Evolutionary conservation across 805 yeast genomes (phyloP).

Genomic region (Kodamaea restingae): DNA sequence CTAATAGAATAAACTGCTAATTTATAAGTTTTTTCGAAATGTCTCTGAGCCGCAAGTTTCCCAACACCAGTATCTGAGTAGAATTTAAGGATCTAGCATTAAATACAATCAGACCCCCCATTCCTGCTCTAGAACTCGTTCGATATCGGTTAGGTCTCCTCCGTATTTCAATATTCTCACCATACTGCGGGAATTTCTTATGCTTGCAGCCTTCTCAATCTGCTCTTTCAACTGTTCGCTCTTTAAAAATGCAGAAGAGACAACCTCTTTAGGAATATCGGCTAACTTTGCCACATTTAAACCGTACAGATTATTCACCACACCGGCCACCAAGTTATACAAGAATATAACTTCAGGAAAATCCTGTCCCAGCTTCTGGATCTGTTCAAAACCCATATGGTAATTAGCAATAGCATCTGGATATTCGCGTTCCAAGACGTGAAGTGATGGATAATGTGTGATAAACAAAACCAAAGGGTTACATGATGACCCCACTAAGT

Average conservation of each 20-base stretch:
- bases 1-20: too few species aligned
- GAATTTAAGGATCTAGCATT: too few species aligned
- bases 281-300: conserved; percentile 82
- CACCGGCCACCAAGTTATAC: conserved; percentile 35
- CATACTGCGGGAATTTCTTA: background rate
- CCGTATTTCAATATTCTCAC: background rate
- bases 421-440: conserved; percentile 43
- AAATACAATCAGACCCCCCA: too few species aligned
- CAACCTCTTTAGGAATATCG: conserved; percentile 46
- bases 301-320: conserved; percentile 65
- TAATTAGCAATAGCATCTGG: conserved; percentile 48
- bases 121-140: too few species aligned
- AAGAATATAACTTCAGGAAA: conserved; percentile 39
- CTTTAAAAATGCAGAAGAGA: conserved; percentile 40
- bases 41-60: too few species aligned
- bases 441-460: conserved; percentile 76
- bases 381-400: conserved; percentile 65
- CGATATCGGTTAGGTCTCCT: background rate
- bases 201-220: conserved; percentile 1
- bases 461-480: conserved; percentile 67
- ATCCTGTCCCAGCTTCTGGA: conserved; percentile 24
- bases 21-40: too few species aligned
- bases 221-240: conserved; percentile 30
- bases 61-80: too few species aligned
- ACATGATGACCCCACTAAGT: conserved; percentile 39